phyloP scores from a whole-genome alignment of 805 yeast species.

The Starmera quercuum region DNA sequence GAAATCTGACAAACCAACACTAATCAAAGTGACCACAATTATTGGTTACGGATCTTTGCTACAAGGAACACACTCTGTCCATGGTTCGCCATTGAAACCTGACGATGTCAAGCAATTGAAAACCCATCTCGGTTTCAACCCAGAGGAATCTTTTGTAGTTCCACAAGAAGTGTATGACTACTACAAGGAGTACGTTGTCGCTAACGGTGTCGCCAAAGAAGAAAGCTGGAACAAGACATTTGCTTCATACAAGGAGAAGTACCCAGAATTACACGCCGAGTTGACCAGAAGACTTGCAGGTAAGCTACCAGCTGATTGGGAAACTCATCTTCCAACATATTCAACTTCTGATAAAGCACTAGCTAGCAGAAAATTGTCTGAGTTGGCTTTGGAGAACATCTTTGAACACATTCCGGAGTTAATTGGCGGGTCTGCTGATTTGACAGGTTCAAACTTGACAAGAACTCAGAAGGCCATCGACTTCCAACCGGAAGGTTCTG shows the following conservation, averaged over 20 bases:
- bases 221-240: slow-evolving; percentile 67
- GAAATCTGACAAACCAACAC: slow-evolving; percentile 79
- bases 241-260: slow-evolving; percentile 53
- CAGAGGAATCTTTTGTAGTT: slow-evolving; percentile 69
- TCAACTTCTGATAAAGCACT: slow-evolving; percentile 70
- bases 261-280: slow-evolving; percentile 75
- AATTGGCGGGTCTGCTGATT: slow-evolving; percentile 97
- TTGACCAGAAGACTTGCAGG: slow-evolving; percentile 69
- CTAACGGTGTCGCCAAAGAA: slow-evolving; percentile 61
- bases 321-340: slow-evolving; percentile 67
- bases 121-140: slow-evolving; percentile 79
- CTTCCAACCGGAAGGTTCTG: slow-evolving; percentile 83
- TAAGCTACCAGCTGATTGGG: slow-evolving; percentile 82
- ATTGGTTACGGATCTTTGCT: slow-evolving; percentile 89
- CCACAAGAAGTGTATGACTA: slow-evolving; percentile 76
- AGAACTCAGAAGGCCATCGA: slow-evolving; percentile 77
- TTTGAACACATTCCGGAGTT: slow-evolving; percentile 72
- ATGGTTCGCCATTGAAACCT: slow-evolving; percentile 92
- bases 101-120: slow-evolving; percentile 89
- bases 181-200: slow-evolving; percentile 46
- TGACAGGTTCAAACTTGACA: slow-evolving; percentile 95
- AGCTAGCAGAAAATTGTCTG: slow-evolving; percentile 93
- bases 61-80: slow-evolving; percentile 86
- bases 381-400: slow-evolving; percentile 60
- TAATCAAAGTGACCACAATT: slow-evolving; percentile 82